phyloP scores from a whole-genome alignment of 2,329 filamentous ascomycete species.

The Paracamarosporium sp. region DNA sequence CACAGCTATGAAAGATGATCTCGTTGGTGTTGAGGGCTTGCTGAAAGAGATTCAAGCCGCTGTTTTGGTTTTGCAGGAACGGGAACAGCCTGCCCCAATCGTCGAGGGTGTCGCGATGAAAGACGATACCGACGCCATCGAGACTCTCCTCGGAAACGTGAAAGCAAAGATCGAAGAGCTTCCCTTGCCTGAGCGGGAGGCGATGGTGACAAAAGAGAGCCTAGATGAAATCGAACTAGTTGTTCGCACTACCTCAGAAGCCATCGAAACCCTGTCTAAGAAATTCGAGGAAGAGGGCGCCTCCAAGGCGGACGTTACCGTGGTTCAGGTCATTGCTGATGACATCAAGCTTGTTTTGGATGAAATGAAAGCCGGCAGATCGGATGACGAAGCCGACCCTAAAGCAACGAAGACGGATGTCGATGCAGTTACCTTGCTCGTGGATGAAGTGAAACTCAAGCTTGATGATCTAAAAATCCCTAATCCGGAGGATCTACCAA shows the following conservation, averaged over 20 bases:
- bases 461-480: conserved; percentile 76
- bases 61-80: conserved; percentile 49
- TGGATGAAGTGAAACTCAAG: conserved; percentile 82
- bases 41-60: conserved; percentile 66
- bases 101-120: conserved; percentile 68
- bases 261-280: conserved; percentile 69
- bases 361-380: conserved; percentile 63
- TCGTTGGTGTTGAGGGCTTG: conserved; percentile 54
- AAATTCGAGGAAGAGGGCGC: conserved; percentile 73
- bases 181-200: conserved; percentile 68
- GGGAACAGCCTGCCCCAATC: conserved; percentile 24
- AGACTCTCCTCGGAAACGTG: conserved; percentile 87
- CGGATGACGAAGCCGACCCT: conserved; percentile 59
- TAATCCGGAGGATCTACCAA: conserved; percentile 73
- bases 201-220: conserved; percentile 68
- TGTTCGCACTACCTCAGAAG: conserved; percentile 77
- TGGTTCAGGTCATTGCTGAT: conserved; percentile 78
- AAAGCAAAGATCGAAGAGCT: conserved; percentile 89
- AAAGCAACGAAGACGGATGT: conserved; percentile 82
- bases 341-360: conserved; percentile 79
- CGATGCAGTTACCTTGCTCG: conserved; percentile 78
- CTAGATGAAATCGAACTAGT: conserved; percentile 70
- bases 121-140: conserved; percentile 89
- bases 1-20: conserved; percentile 58
- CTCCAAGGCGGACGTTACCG: conserved; percentile 78